Evolutionary conservation across 305 asterid genomes (phyloP).

Genomic region (Fraxinus greggii): DNA sequence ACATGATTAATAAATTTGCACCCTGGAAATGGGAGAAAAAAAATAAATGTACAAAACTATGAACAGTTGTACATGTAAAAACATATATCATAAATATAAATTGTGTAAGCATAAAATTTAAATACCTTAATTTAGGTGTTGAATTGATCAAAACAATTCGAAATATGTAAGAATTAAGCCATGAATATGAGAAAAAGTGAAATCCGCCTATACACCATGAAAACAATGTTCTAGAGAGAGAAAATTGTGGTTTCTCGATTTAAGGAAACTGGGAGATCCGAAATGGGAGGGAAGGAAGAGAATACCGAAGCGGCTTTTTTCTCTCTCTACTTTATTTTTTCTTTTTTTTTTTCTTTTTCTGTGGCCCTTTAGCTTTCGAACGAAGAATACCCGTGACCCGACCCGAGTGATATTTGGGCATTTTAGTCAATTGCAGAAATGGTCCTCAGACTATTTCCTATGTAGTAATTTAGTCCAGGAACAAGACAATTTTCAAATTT

Average conservation of each 20-base stretch:
- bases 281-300: constrained; percentile 36
- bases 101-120: neutral
- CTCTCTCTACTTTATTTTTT: neutral
- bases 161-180: constrained; percentile 21
- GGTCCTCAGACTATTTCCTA: neutral
- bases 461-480: neutral
- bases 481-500: neutral
- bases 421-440: neutral
- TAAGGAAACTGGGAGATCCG: constrained; percentile 45
- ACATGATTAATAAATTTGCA: constrained; percentile 13
- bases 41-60: constrained; percentile 12
- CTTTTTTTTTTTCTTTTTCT: neutral
- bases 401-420: neutral
- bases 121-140: constrained; percentile 32
- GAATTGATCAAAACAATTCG: constrained; percentile 10
- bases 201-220: neutral
- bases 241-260: constrained; percentile 36
- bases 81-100: constrained; percentile 14
- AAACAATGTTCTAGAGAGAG: neutral
- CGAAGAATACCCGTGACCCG: neutral
- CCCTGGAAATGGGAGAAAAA: constrained; percentile 26
- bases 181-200: constrained; percentile 8
- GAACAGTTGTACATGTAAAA: neutral
- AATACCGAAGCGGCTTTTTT: neutral
- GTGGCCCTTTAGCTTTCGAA: neutral